Evolutionary conservation across 2,329 filamentous ascomycete genomes (phyloP), one percentile per base, ranked within the genome.

Genomic region (Fragosphaeria purpurea): DNA sequence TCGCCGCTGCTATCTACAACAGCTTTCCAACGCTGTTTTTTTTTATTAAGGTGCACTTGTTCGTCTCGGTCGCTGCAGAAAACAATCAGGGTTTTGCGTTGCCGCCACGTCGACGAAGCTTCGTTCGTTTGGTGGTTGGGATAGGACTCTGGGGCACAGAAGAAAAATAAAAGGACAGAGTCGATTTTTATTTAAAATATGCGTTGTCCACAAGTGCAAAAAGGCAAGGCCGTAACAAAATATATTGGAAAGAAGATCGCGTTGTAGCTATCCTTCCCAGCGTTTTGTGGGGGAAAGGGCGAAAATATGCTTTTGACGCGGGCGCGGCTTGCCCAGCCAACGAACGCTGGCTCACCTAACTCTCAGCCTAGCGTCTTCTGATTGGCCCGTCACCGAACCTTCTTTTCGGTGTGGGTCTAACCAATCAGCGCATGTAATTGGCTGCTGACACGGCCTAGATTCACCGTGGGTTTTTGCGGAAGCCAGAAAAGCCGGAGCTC

Each of bases 361-460:
- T 32, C 13, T 50, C 61, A 63, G 49, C 42, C 39, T 51, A n/a
- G 35, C 32, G 38, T 7, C 1, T 9, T 47, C 1, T 59, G 31
- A 59, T 59, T 59, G 57, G 57, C 35, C 39, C 2, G 5, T 48
- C 41, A 54, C 50, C 44, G n/a, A 8, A 2, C 6, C 31, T 31
- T 11, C 32, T 32, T 33, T 32, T 45, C 33, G 47, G 50, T 51
- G 45, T 49, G 49, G 35, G 31, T 10, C 31, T 31, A 40, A 41
- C 58, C 58, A 61, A 60, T 60, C 54, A 56, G 45, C 44, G 33
- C 41, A 37, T 41, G 43, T 41, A 53, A 55, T 57, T 53, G 54
- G 52, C 43, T 56, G 56, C 56, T 57, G 54, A 57, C 56, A 50
- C 56, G 32, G 46, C 37, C 41, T 38, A 44, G 6, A 7, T 22